Conservation (phyloP, 495 filamentous ascomycete species). For the Trichoderma virens region DNA sequence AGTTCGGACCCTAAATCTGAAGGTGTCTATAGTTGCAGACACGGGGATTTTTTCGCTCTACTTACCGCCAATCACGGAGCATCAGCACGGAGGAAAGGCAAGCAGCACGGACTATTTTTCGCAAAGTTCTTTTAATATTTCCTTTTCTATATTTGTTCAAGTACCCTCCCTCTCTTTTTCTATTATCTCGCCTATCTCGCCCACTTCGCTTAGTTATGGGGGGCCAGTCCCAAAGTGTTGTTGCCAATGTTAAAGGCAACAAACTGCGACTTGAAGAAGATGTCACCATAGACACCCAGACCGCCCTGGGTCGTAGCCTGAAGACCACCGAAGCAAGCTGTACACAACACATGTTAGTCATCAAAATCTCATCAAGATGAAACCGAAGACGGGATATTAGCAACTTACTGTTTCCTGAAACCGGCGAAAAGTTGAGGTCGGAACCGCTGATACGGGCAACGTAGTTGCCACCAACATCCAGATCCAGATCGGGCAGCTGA, state of each 20-base stretch:
- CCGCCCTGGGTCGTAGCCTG: conserved; percentile 43
- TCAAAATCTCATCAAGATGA: neutral
- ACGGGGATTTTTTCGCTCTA: too few relatives aligned
- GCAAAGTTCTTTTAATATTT: neutral
- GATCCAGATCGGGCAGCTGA: conserved; percentile 31
- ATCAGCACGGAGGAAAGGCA: too few relatives aligned
- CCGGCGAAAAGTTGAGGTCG: conserved; percentile 28
- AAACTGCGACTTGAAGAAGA: conserved; percentile 67
- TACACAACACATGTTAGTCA: neutral
- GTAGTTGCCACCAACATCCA: conserved; percentile 40
- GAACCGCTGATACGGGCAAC: conserved; percentile 50
- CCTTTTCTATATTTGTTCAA: neutral
- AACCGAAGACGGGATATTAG: neutral
- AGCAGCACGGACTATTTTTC: neutral
- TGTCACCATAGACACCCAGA: conserved; percentile 61
- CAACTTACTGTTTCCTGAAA: conserved; percentile 10
- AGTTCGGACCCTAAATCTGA: too few relatives aligned
- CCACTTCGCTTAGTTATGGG: neutral
- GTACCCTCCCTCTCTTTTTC: neutral
- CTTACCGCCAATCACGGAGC: too few relatives aligned
- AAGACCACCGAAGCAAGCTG: conserved; percentile 50
- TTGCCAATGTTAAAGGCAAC: conserved; percentile 52
- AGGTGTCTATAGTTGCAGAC: too few relatives aligned
- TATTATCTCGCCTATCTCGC: neutral
- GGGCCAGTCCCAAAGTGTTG: conserved; percentile 51